A percentile compares a stretch with the other conserved stretches of the same genome.
Evolutionary conservation across 257 asterid genomes (phyloP).

Genomic region (Capsicum baccatum): DNA sequence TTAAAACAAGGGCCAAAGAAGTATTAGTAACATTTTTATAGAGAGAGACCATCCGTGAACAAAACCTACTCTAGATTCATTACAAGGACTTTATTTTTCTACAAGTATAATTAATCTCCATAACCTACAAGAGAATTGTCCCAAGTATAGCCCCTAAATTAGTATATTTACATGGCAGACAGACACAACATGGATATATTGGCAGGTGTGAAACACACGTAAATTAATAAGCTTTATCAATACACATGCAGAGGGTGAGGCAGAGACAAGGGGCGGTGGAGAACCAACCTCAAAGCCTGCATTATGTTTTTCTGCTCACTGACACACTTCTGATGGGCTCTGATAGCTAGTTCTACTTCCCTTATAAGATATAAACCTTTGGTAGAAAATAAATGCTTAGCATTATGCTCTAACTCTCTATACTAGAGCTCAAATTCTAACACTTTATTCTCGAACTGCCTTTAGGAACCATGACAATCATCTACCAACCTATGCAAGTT

Average conservation of each 20-base stretch:
- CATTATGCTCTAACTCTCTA: slow-evolving; percentile 76
- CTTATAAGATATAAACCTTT: slow-evolving; percentile 70
- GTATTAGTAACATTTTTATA: neutral
- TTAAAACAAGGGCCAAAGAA: neutral
- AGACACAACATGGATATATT: neutral
- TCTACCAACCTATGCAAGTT: slow-evolving; percentile 75
- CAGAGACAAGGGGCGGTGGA: neutral
- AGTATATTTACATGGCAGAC: slow-evolving; percentile 9
- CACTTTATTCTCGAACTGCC: slow-evolving; percentile 92
- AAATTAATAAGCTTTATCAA: neutral
- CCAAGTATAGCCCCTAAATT: slow-evolving; percentile 5
- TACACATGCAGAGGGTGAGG: neutral
- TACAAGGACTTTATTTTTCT: neutral
- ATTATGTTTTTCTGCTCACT: slow-evolving; percentile 90
- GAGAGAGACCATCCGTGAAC: neutral
- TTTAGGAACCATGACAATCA: slow-evolving; percentile 83
- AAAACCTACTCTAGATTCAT: neutral
- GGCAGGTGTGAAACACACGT: neutral
- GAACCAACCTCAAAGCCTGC: slow-evolving; percentile 83
- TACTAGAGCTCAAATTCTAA: slow-evolving; percentile 83
- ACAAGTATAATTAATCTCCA: neutral
- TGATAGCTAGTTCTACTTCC: slow-evolving; percentile 70
- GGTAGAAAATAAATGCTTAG: slow-evolving; percentile 71
- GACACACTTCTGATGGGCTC: slow-evolving; percentile 66
- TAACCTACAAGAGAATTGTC: slow-evolving; percentile 1